These are phyloP conservation scores for Heliocybe sulcata DNA, from an alignment of 1,284 basidiomycete genomes.

Conservation along the genomic window DNA sequence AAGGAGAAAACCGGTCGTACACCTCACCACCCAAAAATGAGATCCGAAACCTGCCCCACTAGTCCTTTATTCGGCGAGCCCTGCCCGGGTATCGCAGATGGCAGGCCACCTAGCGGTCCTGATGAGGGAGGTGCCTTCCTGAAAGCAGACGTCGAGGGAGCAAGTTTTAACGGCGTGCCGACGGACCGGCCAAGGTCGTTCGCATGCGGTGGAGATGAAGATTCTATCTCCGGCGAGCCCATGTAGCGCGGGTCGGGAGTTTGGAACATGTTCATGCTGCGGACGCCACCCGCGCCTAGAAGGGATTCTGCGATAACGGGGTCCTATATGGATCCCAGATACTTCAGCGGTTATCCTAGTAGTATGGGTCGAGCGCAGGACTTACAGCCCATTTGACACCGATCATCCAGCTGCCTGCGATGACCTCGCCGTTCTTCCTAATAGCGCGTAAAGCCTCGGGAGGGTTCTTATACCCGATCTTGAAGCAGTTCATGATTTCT, in stretches of 20 bases:
- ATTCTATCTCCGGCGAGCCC: neutral
- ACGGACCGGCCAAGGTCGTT: conserved; percentile 13
- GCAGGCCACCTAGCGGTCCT: neutral
- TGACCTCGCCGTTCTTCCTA: conserved; percentile 69
- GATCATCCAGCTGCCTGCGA: conserved; percentile 72
- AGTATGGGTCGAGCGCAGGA: too few species aligned
- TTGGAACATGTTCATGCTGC: neutral
- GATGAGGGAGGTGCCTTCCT: conserved; percentile 28
- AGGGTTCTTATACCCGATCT: conserved; percentile 60
- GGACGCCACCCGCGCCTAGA: conserved; percentile 30
- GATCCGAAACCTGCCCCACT: conserved; percentile 66
- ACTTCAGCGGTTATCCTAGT: too few species aligned
- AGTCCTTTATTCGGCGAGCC: conserved; percentile 45
- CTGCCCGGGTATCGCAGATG: neutral
- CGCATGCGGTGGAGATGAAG: neutral
- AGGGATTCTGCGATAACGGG: conserved; percentile 46
- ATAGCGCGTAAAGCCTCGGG: conserved; percentile 70
- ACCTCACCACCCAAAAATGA: conserved; percentile 67
- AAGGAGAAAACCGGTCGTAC: neutral
- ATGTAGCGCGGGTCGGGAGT: neutral
- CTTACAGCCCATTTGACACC: conserved; percentile 75
- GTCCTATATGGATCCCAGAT: conserved; percentile 36
- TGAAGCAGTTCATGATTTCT: conserved; percentile 66
- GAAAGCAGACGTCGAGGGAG: conserved; percentile 64
- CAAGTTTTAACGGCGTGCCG: conserved; percentile 62